Evolutionary conservation across 164 flowering plant genomes (phyloP).

Genomic region (Nelumbo lutea): DNA sequence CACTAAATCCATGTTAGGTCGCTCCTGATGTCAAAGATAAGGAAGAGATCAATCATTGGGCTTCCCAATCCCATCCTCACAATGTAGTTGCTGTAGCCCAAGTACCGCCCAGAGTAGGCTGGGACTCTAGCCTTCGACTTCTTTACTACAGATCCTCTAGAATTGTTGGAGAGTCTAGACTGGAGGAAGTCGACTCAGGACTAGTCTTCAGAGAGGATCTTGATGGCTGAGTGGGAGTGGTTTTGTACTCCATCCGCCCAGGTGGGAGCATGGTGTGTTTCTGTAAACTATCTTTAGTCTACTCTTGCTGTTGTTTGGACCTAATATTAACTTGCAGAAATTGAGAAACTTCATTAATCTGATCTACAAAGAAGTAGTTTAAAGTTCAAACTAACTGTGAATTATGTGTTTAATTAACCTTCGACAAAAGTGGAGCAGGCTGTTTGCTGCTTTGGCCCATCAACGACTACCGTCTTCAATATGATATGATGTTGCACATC

Average conservation of each 20-base stretch:
- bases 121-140: conserved; percentile 27
- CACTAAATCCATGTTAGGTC: conserved; percentile 18
- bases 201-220: background rate
- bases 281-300: conserved; percentile 36
- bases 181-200: conserved; percentile 12
- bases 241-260: background rate
- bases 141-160: background rate
- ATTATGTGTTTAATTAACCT: background rate
- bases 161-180: conserved; percentile 7
- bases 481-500: too few relatives aligned
- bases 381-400: background rate
- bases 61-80: conserved; percentile 70
- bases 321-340: background rate
- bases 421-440: background rate
- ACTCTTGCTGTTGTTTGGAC: background rate
- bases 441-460: background rate
- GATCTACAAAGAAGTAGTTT: too few relatives aligned
- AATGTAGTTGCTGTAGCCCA: conserved; percentile 42
- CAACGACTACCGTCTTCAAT: too few relatives aligned
- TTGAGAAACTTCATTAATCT: background rate
- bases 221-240: too few relatives aligned
- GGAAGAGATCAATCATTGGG: conserved; percentile 36
- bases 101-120: conserved; percentile 16
- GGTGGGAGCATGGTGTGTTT: conserved; percentile 45
- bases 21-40: conserved; percentile 60